Percentiles rank a stretch among this genome's conserved stretches.
Conservation (phyloP, 2,329 filamentous ascomycete species). For the Didymosphaeria variabile region DNA sequence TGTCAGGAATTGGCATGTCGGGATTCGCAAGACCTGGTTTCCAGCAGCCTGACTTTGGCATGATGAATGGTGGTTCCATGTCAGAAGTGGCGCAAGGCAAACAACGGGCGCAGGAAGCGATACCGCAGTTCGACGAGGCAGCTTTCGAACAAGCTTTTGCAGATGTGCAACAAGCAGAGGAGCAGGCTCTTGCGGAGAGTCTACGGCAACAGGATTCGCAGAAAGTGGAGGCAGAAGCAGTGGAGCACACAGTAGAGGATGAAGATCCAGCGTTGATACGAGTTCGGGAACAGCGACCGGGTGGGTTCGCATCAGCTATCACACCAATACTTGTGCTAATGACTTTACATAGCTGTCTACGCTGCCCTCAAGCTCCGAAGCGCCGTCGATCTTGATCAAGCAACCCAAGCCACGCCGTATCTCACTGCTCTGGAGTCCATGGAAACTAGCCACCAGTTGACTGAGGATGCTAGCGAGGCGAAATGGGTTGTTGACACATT, state of each 20-base stretch:
- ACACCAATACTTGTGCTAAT: conserved; percentile 26
- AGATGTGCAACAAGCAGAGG: conserved; percentile 48
- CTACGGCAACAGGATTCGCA: conserved; percentile 20
- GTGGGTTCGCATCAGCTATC: conserved; percentile 36
- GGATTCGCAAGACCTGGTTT: conserved; percentile 37
- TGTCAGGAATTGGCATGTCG: conserved; percentile 40
- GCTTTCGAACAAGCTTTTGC: conserved; percentile 66
- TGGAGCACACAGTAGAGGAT: conserved; percentile 33
- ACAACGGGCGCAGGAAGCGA: conserved; percentile 44
- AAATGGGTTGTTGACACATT: conserved; percentile 45
- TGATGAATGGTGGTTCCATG: conserved; percentile 28
- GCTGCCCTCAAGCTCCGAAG: conserved; percentile 45
- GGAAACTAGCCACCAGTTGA: conserved; percentile 35
- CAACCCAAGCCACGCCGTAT: conserved; percentile 35
- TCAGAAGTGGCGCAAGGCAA: conserved; percentile 44
- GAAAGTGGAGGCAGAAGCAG: conserved; percentile 15
- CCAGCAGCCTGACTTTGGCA: conserved; percentile 33
- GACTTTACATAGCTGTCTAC: conserved; percentile 36
- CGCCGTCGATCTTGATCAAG: conserved; percentile 40
- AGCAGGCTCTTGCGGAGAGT: conserved; percentile 27
- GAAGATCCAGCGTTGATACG: conserved; percentile 42
- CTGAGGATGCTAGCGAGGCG: conserved; percentile 43
- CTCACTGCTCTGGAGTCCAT: conserved; percentile 37
- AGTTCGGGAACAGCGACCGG: conserved; percentile 45
- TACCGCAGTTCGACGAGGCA: conserved; percentile 61